A percentile compares a stretch with the other conserved stretches of the same genome.
phyloP scores from a whole-genome alignment of 2,329 filamentous ascomycete species.

The Metarhizium brunneum region DNA sequence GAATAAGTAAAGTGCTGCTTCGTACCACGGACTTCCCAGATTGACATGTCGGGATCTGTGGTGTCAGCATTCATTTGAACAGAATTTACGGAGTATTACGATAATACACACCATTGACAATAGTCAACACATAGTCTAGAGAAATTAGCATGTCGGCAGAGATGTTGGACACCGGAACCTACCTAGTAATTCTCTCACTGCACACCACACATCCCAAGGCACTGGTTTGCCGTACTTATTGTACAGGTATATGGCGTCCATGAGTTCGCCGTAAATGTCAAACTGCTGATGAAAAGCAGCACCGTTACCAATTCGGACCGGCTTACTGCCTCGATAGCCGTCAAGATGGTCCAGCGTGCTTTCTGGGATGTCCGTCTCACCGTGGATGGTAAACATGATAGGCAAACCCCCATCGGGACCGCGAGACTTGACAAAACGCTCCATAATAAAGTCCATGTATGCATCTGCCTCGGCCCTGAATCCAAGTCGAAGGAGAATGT shows the following conservation, averaged over 20 bases:
- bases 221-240: conserved; percentile 73
- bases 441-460: conserved; percentile 71
- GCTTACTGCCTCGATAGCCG: conserved; percentile 60
- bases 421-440: conserved; percentile 56
- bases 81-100: too few relatives aligned
- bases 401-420: conserved; percentile 53
- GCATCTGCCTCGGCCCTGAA: conserved; percentile 68
- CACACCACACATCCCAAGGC: conserved; percentile 67
- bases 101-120: conserved; percentile 42
- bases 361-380: conserved; percentile 66
- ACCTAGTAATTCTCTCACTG: conserved; percentile 57
- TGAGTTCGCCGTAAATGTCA: conserved; percentile 71
- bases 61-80: background rate
- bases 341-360: conserved; percentile 59
- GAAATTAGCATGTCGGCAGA: background rate
- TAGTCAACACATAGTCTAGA: conserved; percentile 58
- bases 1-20: conserved; percentile 74
- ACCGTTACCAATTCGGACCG: conserved; percentile 69
- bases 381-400: conserved; percentile 75
- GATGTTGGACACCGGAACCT: background rate
- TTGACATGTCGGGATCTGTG: conserved; percentile 65
- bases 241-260: conserved; percentile 69
- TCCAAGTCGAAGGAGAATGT: conserved; percentile 66
- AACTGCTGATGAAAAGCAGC: conserved; percentile 69
- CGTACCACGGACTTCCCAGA: conserved; percentile 70